These are phyloP conservation scores for Chalaropsis ovoidea DNA, from an alignment of 2,329 filamentous ascomycete species.

Conservation along the genomic window DNA sequence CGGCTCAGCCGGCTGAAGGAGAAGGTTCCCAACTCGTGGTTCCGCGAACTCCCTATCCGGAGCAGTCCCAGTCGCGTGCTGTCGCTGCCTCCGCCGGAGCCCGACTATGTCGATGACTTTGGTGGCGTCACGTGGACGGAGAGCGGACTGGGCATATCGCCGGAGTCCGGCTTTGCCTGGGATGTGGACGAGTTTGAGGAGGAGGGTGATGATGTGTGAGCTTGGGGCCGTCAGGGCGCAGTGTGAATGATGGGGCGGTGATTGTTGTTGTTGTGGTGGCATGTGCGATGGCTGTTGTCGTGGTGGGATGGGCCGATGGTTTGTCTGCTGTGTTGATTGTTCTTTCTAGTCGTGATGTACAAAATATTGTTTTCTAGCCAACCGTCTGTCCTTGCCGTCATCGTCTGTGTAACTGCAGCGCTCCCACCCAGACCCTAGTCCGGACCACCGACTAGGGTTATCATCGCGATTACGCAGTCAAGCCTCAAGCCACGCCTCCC, in stretches of 20 bases:
- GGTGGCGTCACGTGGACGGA: not conserved
- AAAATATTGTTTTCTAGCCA: too few species aligned
- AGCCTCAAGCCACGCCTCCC: too few species aligned
- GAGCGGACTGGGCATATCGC: not conserved
- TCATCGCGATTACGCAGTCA: too few species aligned
- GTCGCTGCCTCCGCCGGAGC: not conserved
- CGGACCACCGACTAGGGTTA: too few species aligned
- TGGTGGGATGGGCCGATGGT: not conserved
- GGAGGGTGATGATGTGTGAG: not conserved
- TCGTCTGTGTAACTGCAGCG: too few species aligned
- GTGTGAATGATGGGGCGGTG: too few species aligned
- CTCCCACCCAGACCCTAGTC: too few species aligned
- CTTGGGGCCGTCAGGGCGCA: not conserved
- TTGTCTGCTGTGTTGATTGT: not conserved
- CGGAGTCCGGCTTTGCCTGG: not conserved
- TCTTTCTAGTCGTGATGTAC: too few species aligned
- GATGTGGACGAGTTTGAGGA: not conserved
- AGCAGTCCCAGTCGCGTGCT: not conserved
- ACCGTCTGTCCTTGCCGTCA: too few species aligned
- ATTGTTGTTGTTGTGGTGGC: not conserved
- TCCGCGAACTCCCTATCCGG: not conserved
- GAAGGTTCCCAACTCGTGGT: slow-evolving; percentile 12
- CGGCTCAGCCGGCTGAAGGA: not conserved
- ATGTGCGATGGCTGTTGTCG: not conserved
- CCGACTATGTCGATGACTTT: slow-evolving; percentile 17